phyloP scores from a whole-genome alignment of 179 eudicot genomes.

The Spinacia oleracea region DNA sequence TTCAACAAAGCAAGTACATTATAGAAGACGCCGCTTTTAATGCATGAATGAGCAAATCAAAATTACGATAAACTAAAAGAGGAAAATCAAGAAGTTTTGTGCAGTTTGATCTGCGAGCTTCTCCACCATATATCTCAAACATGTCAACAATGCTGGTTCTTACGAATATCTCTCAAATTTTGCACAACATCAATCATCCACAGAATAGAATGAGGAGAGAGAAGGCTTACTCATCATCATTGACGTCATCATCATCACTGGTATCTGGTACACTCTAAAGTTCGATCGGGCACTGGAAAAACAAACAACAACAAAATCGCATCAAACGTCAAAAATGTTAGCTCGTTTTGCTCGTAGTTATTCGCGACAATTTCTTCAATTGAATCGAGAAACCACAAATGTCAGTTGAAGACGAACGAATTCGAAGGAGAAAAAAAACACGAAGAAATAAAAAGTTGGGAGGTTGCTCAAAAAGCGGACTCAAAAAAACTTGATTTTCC shows the following conservation, averaged over 20 bases:
- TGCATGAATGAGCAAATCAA: constrained; percentile 23
- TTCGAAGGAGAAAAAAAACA: neutral
- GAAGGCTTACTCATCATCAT: constrained; percentile 23
- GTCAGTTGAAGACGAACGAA: too few relatives aligned
- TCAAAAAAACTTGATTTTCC: too few relatives aligned
- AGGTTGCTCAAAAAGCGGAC: too few relatives aligned
- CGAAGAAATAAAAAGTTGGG: neutral
- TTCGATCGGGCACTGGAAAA: constrained; percentile 3
- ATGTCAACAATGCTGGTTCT: too few relatives aligned
- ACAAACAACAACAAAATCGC: neutral
- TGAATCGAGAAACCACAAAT: neutral
- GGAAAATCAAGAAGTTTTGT: too few relatives aligned
- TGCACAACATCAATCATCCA: too few relatives aligned
- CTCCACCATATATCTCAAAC: too few relatives aligned
- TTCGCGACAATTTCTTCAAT: neutral
- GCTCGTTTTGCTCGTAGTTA: neutral
- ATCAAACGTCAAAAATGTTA: neutral
- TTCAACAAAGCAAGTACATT: too few relatives aligned
- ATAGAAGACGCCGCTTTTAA: constrained; percentile 20
- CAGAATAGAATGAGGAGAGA: too few relatives aligned
- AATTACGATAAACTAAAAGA: constrained; percentile 13
- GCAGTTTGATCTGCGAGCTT: too few relatives aligned
- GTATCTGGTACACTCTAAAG: neutral
- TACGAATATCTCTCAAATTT: too few relatives aligned
- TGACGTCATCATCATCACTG: constrained; percentile 10